Percentiles rank a stretch among this genome's conserved stretches.
Conservation (phyloP, 2,329 filamentous ascomycete genomes). For the Ramularia endophylla region DNA sequence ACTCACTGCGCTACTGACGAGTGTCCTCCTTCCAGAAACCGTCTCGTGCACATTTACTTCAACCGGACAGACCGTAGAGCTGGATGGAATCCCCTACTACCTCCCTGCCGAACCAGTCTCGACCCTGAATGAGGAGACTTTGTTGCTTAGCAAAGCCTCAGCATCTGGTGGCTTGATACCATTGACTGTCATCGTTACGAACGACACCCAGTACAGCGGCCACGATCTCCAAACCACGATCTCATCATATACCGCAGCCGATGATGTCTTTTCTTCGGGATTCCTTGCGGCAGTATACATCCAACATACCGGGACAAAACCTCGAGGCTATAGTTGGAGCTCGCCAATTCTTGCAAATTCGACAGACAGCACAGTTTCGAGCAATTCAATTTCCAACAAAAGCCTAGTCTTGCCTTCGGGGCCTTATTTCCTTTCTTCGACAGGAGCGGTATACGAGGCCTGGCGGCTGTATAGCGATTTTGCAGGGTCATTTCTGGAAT, state of each 20-base stretch:
- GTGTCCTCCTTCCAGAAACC: background rate
- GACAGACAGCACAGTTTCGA: constrained; percentile 16
- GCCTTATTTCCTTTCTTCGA: constrained; percentile 46
- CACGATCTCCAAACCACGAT: constrained; percentile 22
- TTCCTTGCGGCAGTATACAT: constrained; percentile 32
- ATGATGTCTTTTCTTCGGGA: constrained; percentile 39
- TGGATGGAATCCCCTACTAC: constrained; percentile 37
- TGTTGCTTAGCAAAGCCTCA: constrained; percentile 17
- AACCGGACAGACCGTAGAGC: constrained; percentile 37
- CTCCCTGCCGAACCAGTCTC: constrained; percentile 34
- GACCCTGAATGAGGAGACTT: constrained; percentile 22
- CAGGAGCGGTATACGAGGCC: constrained; percentile 43
- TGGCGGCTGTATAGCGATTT: constrained; percentile 47
- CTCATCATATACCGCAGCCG: constrained; percentile 28
- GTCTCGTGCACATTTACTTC: constrained; percentile 17
- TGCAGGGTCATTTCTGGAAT: constrained; percentile 46
- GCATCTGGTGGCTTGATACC: constrained; percentile 31
- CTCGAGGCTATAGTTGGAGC: constrained; percentile 5
- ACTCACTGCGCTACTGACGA: too few relatives aligned
- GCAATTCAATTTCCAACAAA: constrained; percentile 13
- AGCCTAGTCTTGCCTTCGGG: constrained; percentile 35
- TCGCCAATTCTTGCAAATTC: background rate
- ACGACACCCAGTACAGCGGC: constrained; percentile 19
- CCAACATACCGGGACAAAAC: constrained; percentile 16
- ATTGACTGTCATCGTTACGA: constrained; percentile 33